Evolutionary conservation across 108 stramenopile genomes (phyloP).

Genomic region (Cyclotella baltica): DNA sequence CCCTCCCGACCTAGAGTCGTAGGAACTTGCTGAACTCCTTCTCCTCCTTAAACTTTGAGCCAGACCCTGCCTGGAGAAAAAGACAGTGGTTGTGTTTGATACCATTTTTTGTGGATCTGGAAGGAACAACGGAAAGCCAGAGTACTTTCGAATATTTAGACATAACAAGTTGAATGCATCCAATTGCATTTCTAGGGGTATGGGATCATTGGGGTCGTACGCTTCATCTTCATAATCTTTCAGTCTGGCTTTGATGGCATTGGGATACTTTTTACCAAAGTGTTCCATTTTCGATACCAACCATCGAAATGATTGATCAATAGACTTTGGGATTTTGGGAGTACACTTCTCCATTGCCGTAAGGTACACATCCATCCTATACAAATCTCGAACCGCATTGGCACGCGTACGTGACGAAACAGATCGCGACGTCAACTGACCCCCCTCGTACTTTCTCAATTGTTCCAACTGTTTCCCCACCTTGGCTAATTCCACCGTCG

Average conservation of each 20-base stretch:
- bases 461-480: slow-evolving; percentile 33
- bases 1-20: neutral
- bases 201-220: slow-evolving; percentile 15
- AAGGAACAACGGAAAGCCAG: slow-evolving; percentile 33
- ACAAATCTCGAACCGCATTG: slow-evolving; percentile 32
- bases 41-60: neutral
- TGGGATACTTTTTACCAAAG: slow-evolving; percentile 38
- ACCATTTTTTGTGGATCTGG: slow-evolving; percentile 26
- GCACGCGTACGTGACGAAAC: slow-evolving; percentile 31
- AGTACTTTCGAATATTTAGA: slow-evolving; percentile 18
- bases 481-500: slow-evolving; percentile 28
- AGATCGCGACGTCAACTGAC: slow-evolving; percentile 13
- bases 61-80: slow-evolving; percentile 18
- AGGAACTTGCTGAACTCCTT: neutral
- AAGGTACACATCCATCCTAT: slow-evolving; percentile 38
- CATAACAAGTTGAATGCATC: slow-evolving; percentile 47
- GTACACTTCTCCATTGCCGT: slow-evolving; percentile 43
- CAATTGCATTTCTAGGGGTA: slow-evolving; percentile 41
- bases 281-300: slow-evolving; percentile 16
- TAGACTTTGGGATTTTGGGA: slow-evolving; percentile 26
- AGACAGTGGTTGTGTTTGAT: slow-evolving; percentile 30
- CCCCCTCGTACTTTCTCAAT: slow-evolving; percentile 25
- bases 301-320: slow-evolving; percentile 23
- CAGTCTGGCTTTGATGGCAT: slow-evolving; percentile 30
- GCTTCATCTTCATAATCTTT: slow-evolving; percentile 18